Conservation (phyloP, 2,329 filamentous ascomycete species). For the Elsinoe arachidis region DNA sequence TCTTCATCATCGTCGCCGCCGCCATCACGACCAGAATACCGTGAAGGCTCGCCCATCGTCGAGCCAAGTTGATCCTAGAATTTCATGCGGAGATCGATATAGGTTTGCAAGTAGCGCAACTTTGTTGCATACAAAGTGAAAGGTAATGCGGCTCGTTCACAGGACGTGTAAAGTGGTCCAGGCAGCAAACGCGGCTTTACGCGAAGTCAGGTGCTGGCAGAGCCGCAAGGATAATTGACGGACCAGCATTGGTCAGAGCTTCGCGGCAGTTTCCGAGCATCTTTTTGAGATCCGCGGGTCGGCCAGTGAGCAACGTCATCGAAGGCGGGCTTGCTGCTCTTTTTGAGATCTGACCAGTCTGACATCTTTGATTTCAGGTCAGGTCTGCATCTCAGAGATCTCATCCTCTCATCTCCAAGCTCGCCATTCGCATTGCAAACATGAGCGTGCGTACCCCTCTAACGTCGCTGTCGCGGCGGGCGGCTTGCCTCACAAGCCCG, state of each 20-base stretch:
- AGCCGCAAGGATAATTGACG: slow-evolving; percentile 8
- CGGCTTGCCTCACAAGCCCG: slow-evolving; percentile 1
- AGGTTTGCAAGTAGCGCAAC: neutral
- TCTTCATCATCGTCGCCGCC: slow-evolving; percentile 56
- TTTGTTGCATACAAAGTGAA: neutral
- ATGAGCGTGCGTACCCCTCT: slow-evolving; percentile 17
- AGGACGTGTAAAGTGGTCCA: neutral
- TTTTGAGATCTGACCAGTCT: neutral
- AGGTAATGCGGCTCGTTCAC: neutral
- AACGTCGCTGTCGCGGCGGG: slow-evolving; percentile 14
- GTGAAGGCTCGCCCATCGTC: slow-evolving; percentile 18
- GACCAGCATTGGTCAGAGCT: slow-evolving; percentile 4
- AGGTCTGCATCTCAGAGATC: neutral
- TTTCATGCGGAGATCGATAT: neutral
- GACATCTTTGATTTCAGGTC: neutral
- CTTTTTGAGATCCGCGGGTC: neutral
- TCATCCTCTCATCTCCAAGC: neutral
- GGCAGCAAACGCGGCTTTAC: slow-evolving; percentile 11
- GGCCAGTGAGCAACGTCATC: slow-evolving; percentile 1
- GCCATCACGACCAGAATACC: slow-evolving; percentile 28
- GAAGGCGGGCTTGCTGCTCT: neutral
- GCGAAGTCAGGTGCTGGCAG: slow-evolving; percentile 9
- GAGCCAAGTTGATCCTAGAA: neutral
- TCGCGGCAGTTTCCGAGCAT: neutral
- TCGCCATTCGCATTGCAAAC: neutral